These are phyloP conservation scores for Kwoniella heveanensis DNA, from an alignment of 768 basidiomycete genomes.

Conservation along the genomic window DNA sequence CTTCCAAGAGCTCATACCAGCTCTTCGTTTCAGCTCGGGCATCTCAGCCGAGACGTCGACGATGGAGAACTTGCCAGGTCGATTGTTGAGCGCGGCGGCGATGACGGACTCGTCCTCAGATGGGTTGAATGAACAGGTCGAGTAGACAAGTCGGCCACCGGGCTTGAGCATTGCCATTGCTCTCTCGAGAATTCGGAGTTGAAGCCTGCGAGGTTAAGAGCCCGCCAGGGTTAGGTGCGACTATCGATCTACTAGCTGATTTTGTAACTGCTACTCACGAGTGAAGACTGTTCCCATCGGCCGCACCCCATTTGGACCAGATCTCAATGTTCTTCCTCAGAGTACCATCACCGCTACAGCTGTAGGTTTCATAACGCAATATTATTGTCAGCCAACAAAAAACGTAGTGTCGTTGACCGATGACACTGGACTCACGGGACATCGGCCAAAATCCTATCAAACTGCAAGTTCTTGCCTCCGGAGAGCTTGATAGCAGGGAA, in stretches of 20 bases:
- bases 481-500: constrained; percentile 50
- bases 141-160: constrained; percentile 92
- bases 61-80: constrained; percentile 68
- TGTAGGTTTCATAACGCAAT: constrained; percentile 11
- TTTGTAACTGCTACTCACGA: constrained; percentile 60
- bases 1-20: constrained; percentile 77
- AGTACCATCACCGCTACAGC: constrained; percentile 90
- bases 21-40: constrained; percentile 71
- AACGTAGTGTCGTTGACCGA: too few relatives aligned
- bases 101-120: constrained; percentile 97
- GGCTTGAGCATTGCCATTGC: constrained; percentile 86
- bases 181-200: constrained; percentile 86
- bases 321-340: constrained; percentile 91
- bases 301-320: constrained; percentile 87
- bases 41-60: constrained; percentile 74
- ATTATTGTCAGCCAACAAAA: constrained; percentile 12
- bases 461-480: constrained; percentile 63
- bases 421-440: constrained; percentile 84
- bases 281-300: constrained; percentile 89
- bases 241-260: neutral
- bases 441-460: constrained; percentile 92
- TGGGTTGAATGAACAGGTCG: constrained; percentile 95
- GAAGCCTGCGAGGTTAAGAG: constrained; percentile 64
- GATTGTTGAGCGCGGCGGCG: constrained; percentile 72
- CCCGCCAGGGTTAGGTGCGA: constrained; percentile 6